phyloP scores from a whole-genome alignment of 495 filamentous ascomycete species.

The Penicillium cosmopolitanum region DNA sequence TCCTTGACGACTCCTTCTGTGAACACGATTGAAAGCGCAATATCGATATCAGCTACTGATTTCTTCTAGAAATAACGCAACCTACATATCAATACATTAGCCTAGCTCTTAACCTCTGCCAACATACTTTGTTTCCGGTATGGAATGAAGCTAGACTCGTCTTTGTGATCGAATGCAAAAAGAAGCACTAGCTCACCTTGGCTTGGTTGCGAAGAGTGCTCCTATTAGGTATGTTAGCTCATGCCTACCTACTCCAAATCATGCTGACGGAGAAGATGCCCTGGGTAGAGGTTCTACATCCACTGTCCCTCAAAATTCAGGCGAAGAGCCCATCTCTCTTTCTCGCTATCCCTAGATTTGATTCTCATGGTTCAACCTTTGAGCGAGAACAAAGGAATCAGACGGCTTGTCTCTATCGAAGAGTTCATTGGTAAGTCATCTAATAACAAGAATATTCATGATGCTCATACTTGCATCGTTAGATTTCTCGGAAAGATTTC shows the following conservation, averaged over 20 bases:
- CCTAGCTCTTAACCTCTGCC: not conserved
- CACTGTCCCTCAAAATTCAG: not conserved
- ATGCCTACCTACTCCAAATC: not conserved
- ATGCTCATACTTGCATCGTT: too few species aligned
- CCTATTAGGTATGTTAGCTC: not conserved
- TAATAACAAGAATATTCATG: too few species aligned
- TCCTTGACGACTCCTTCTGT: not conserved
- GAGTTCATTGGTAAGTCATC: too few species aligned
- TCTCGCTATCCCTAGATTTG: constrained; percentile 1
- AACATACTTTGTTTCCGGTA: not conserved
- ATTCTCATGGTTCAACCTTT: not conserved
- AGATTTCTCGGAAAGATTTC: too few species aligned
- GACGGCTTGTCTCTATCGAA: too few species aligned
- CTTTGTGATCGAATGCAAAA: not conserved
- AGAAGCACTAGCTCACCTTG: not conserved
- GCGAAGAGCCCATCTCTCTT: not conserved
- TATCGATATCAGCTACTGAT: not conserved
- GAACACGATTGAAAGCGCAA: not conserved
- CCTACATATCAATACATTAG: too few species aligned
- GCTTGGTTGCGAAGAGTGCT: not conserved
- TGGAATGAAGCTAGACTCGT: not conserved
- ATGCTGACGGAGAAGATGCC: not conserved
- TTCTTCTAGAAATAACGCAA: not conserved
- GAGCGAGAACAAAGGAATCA: not conserved
- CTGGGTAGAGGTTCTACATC: not conserved